Evolutionary conservation across 257 asterid genomes (phyloP), one percentile per base, ranked within the genome.

Genomic region (Gynochthodes officinalis): DNA sequence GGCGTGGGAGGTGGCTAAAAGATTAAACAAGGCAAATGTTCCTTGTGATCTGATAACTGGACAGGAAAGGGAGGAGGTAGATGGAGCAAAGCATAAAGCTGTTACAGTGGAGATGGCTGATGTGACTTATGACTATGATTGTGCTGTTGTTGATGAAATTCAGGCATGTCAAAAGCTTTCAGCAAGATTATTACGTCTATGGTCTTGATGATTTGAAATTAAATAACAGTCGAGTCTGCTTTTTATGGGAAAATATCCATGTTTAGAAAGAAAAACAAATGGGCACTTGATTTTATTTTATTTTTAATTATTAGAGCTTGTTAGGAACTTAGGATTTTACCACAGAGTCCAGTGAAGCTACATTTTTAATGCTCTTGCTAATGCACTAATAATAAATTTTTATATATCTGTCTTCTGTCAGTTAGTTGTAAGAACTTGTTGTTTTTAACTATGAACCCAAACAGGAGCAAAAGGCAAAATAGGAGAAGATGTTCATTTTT

Each of bases 81-180:
- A 89, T 58, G 99, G 96, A 60, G 96, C 99, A 53, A 88, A 82
- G 67, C 99, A 94, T 76, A 88, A 84, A 78, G 75, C 99, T 76
- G 95, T 86, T 53, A 94, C 99, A 23, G 99, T 94, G 65, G 99
- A 94, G 84, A 91, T 94, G 97, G 95, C 90, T 21, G 98, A 94
- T 75, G 92, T 87, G 75, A 67, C 87, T 43, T 82, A 84, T 72
- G 80, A 89, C 67, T 89, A 80, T 70, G 86, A 76, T 43, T 94
- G 99, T 85, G 99, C 99, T 1, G 88, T 94, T 82, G 87, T 94
- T 84, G 99, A 94, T 71, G 99, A 94, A 79, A 91, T 94, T 80
- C 99, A 94, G 97, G 99, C 83, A 69, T 67, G 85, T 68, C 59
- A 59, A 49, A 25, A 10, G 16, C 39, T 72, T 61, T 14, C n/a